Percentiles rank a stretch among this genome's conserved stretches.
phyloP scores from a whole-genome alignment of 495 filamentous ascomycete genomes.

The Aspergillus kassunensis region DNA sequence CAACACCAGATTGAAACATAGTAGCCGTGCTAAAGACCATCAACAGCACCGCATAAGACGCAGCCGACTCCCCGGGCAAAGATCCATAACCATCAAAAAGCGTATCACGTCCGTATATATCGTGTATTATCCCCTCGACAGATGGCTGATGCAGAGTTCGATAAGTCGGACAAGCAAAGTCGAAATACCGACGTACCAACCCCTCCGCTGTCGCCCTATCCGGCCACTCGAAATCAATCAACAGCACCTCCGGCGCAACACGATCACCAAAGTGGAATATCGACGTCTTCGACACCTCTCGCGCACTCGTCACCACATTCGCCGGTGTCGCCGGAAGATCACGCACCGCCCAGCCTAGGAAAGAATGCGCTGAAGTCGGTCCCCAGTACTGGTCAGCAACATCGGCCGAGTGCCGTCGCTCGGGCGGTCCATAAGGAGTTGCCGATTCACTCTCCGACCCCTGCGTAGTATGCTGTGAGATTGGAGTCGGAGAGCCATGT shows the following conservation, averaged over 20 bases:
- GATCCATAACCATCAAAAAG: background rate
- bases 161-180: slow-evolving; percentile 31
- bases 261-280: slow-evolving; percentile 28
- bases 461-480: background rate
- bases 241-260: slow-evolving; percentile 10
- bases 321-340: slow-evolving; percentile 12
- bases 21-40: slow-evolving; percentile 23
- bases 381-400: slow-evolving; percentile 24
- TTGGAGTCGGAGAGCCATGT: slow-evolving; percentile 1
- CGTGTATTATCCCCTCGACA: slow-evolving; percentile 16
- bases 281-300: slow-evolving; percentile 6
- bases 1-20: slow-evolving; percentile 12
- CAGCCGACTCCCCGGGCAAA: background rate
- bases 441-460: background rate
- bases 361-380: slow-evolving; percentile 26
- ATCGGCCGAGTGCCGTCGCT: background rate
- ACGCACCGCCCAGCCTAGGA: slow-evolving; percentile 21
- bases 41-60: slow-evolving; percentile 16
- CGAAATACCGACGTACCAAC: slow-evolving; percentile 29
- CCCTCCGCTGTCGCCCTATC: slow-evolving; percentile 9
- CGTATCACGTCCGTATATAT: slow-evolving; percentile 5
- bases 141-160: slow-evolving; percentile 26
- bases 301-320: slow-evolving; percentile 6
- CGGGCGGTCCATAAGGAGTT: background rate
- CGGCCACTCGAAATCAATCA: slow-evolving; percentile 22